Conservation (phyloP, 129 eudicot genomes). For the Pseudognaphalium luteoalbum region DNA sequence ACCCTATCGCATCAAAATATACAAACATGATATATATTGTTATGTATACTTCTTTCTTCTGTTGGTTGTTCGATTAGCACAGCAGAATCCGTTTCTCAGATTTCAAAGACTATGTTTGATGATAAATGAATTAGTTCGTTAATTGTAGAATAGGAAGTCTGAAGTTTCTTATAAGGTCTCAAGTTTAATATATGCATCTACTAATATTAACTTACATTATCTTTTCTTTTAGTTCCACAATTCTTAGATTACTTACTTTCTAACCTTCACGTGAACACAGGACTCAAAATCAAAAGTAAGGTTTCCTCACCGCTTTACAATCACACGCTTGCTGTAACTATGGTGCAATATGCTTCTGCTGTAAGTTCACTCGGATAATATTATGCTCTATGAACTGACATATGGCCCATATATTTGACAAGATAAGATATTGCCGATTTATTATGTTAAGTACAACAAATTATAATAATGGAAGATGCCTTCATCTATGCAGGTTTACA, state of each 20-base stretch:
- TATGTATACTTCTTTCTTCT: too few species aligned
- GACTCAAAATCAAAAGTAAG: constrained; percentile 39
- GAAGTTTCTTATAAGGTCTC: background rate
- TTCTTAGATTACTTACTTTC: background rate
- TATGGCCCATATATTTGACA: background rate
- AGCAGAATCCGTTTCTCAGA: background rate
- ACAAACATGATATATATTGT: background rate
- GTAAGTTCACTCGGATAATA: constrained; percentile 43
- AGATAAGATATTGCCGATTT: background rate
- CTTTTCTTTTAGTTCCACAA: background rate
- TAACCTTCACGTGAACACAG: constrained; percentile 41
- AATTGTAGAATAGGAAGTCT: background rate
- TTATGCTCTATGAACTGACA: background rate
- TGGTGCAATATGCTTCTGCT: constrained; percentile 92
- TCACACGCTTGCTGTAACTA: constrained; percentile 69
- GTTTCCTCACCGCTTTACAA: constrained; percentile 50
- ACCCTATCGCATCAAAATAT: background rate
- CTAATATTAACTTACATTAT: background rate
- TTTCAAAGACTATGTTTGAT: background rate
- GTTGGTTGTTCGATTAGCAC: too few species aligned
- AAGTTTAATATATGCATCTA: background rate
- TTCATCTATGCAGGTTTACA: constrained; percentile 61
- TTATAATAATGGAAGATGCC: background rate
- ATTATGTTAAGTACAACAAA: background rate
- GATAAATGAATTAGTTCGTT: background rate